These are phyloP conservation scores for Diplosphaera chodatii DNA, from an alignment of 139 green algal genomes.

Conservation along the genomic window DNA sequence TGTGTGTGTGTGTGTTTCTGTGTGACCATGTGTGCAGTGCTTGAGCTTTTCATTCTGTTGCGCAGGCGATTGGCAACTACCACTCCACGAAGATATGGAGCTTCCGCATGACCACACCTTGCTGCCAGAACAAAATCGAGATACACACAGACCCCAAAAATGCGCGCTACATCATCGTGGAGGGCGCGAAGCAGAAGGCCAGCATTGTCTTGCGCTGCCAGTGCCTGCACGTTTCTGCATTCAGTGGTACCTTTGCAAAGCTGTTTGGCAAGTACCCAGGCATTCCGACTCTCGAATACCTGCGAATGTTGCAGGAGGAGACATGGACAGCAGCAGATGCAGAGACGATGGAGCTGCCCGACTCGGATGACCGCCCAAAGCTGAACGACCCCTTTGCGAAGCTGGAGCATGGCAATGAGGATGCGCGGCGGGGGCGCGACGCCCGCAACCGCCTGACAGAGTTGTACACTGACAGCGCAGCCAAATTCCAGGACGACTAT, in stretches of 20 bases:
- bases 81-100: conserved; percentile 86
- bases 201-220: too few species aligned
- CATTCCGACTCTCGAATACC: too few species aligned
- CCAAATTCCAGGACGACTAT: conserved; percentile 43
- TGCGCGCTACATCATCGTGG: conserved; percentile 75
- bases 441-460: conserved; percentile 22
- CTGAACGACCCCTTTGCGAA: conserved; percentile 44
- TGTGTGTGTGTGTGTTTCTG: too few species aligned
- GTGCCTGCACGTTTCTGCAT: too few species aligned
- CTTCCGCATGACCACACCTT: conserved; percentile 88
- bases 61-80: conserved; percentile 71
- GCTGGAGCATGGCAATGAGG: conserved; percentile 39
- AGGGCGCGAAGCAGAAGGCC: conserved; percentile 52
- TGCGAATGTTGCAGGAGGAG: too few species aligned
- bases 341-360: conserved; percentile 50
- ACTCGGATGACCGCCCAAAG: conserved; percentile 14
- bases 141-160: conserved; percentile 91
- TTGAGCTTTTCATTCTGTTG: too few species aligned
- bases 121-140: conserved; percentile 75
- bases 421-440: conserved; percentile 17
- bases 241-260: too few species aligned
- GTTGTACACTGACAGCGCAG: conserved; percentile 28
- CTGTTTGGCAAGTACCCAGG: too few species aligned
- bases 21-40: too few species aligned
- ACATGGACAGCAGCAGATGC: conserved; percentile 50